Evolutionary conservation across 371 early-diverging fungal genomes (phyloP).

Genomic region (Phascolomyces articulosus): DNA sequence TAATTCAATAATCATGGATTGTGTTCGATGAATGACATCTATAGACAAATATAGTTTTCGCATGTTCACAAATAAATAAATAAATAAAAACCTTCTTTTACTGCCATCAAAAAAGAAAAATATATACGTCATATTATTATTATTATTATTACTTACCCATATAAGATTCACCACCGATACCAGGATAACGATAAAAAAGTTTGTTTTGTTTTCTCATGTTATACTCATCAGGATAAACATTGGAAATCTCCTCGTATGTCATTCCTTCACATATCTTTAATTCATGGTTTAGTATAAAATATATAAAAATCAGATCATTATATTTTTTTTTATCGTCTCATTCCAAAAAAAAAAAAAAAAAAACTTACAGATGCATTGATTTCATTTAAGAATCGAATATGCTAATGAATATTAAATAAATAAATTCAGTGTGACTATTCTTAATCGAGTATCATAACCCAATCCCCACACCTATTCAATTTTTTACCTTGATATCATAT

Average conservation of each 20-base stretch:
- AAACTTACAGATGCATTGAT: slow-evolving; percentile 79
- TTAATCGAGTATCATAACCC: too few relatives aligned
- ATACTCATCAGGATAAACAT: slow-evolving; percentile 68
- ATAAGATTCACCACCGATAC: slow-evolving; percentile 86
- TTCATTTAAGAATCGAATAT: slow-evolving; percentile 79
- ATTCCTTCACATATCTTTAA: slow-evolving; percentile 51
- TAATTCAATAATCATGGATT: slow-evolving; percentile 83
- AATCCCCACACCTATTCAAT: too few relatives aligned
- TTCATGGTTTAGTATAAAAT: too few relatives aligned
- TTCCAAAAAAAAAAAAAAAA: too few relatives aligned
- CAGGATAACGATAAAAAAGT: slow-evolving; percentile 83
- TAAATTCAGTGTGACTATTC: too few relatives aligned
- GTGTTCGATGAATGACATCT: slow-evolving; percentile 85
- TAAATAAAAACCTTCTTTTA: not conserved
- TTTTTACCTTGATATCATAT: slow-evolving; percentile 60
- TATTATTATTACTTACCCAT: slow-evolving; percentile 29
- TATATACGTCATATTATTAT: too few relatives aligned
- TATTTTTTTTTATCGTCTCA: too few relatives aligned
- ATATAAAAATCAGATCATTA: too few relatives aligned
- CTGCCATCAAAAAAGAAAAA: too few relatives aligned
- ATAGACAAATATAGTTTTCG: not conserved
- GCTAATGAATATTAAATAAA: too few relatives aligned
- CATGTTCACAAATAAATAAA: not conserved
- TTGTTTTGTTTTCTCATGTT: slow-evolving; percentile 69
- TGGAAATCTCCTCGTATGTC: slow-evolving; percentile 71